phyloP scores from a whole-genome alignment of 352 stramenopile species.

The Globisporangium paddicum region DNA sequence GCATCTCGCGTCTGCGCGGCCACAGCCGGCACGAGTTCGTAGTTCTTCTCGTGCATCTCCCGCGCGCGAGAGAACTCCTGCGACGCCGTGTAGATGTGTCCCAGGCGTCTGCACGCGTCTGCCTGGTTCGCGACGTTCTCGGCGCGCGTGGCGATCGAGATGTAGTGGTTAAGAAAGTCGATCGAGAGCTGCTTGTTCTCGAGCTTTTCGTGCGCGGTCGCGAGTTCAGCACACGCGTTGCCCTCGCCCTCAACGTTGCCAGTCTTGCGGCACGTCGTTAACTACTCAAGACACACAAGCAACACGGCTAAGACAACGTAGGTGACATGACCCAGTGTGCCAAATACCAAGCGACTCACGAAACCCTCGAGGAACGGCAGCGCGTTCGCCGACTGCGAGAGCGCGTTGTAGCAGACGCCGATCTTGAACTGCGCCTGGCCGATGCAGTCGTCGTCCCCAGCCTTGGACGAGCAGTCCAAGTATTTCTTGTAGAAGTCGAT shows the following conservation, averaged over 20 bases:
- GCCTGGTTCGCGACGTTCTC: conserved; percentile 87
- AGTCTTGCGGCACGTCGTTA: conserved; percentile 49
- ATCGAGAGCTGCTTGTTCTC: conserved; percentile 78
- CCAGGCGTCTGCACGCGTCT: conserved; percentile 81
- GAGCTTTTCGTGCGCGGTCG: conserved; percentile 80
- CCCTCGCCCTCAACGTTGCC: conserved; percentile 73
- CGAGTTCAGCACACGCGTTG: conserved; percentile 83
- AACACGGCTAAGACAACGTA: neutral
- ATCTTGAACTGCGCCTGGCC: conserved; percentile 71
- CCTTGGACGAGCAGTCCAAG: conserved; percentile 63
- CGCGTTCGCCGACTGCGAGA: conserved; percentile 54
- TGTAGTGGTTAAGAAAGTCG: conserved; percentile 87
- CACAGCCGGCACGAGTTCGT: conserved; percentile 71
- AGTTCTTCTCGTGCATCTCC: conserved; percentile 89
- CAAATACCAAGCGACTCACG: conserved; percentile 18
- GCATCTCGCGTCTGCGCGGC: conserved; percentile 33
- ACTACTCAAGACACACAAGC: conserved; percentile 12
- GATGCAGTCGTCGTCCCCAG: conserved; percentile 52
- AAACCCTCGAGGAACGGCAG: conserved; percentile 84
- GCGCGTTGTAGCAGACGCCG: conserved; percentile 67
- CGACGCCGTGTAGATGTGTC: conserved; percentile 77
- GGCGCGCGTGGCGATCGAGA: conserved; percentile 68
- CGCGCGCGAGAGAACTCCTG: conserved; percentile 78
- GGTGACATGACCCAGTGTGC: no score
- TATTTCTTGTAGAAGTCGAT: conserved; percentile 78